These are phyloP conservation scores for Coniochaeta sp. DNA, from an alignment of 2,329 filamentous ascomycete genomes.

Conservation along the genomic window DNA sequence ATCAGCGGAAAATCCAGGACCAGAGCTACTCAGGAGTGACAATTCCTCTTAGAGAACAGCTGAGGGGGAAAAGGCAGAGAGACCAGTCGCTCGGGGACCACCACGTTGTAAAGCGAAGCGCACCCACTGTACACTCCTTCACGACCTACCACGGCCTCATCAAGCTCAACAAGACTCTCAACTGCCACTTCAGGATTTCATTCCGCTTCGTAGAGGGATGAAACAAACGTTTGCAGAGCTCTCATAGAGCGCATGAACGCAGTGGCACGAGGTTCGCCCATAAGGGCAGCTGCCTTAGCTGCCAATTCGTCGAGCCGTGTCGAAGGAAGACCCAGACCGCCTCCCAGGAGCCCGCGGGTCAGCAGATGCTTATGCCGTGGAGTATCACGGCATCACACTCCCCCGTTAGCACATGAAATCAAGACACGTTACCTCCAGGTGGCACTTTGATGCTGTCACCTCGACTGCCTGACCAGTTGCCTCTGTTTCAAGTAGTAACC, in stretches of 20 bases:
- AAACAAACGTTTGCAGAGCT: neutral
- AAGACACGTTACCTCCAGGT: neutral
- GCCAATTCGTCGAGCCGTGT: neutral
- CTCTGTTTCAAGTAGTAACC: neutral
- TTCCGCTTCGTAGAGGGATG: neutral
- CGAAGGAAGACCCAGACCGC: neutral
- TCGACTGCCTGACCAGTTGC: neutral
- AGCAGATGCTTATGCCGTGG: neutral
- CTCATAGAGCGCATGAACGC: neutral
- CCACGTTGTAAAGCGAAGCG: neutral
- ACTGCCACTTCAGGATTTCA: neutral
- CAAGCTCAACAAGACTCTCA: neutral
- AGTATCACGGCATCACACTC: neutral
- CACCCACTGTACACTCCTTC: neutral
- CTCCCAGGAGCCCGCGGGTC: neutral
- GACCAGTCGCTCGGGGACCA: neutral
- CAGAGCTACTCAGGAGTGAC: neutral
- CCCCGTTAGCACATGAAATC: neutral
- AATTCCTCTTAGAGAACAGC: neutral
- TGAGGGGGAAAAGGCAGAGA: neutral
- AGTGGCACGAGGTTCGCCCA: neutral
- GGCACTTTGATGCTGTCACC: neutral
- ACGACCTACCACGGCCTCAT: neutral
- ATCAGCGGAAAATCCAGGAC: too few relatives aligned
- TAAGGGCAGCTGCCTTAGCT: neutral